These are phyloP conservation scores for Stachybotrys chartarum DNA, from an alignment of 2,329 filamentous ascomycete species.

Conservation along the genomic window DNA sequence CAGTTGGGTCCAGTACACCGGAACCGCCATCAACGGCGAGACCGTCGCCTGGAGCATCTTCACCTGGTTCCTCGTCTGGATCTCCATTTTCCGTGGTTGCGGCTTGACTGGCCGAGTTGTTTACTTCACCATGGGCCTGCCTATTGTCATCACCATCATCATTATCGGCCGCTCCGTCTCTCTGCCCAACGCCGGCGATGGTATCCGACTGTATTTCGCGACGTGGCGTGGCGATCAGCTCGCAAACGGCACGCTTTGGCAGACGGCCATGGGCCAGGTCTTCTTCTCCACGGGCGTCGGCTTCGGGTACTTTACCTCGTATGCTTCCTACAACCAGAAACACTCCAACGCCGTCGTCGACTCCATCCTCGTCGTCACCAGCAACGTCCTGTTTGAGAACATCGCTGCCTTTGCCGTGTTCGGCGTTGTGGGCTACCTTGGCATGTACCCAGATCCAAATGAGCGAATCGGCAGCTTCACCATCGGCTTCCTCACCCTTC, in stretches of 20 bases:
- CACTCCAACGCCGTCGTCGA: constrained; percentile 54
- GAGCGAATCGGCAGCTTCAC: constrained; percentile 45
- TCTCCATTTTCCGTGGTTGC: constrained; percentile 52
- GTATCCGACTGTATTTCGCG: constrained; percentile 39
- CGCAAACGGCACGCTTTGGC: constrained; percentile 45
- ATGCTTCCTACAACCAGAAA: constrained; percentile 50
- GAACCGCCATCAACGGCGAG: constrained; percentile 41
- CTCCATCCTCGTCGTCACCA: constrained; percentile 45
- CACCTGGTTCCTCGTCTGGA: constrained; percentile 52
- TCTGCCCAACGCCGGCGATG: constrained; percentile 44
- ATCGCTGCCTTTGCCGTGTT: constrained; percentile 42
- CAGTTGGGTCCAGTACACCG: constrained; percentile 39
- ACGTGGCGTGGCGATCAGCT: constrained; percentile 43
- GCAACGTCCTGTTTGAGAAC: constrained; percentile 51
- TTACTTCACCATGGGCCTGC: constrained; percentile 55
- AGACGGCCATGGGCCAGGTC: constrained; percentile 52
- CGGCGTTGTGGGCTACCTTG: constrained; percentile 45
- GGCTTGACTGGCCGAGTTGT: constrained; percentile 51
- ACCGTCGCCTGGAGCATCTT: constrained; percentile 52
- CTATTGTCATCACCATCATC: constrained; percentile 49
- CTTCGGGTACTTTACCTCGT: constrained; percentile 52
- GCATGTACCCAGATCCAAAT: constrained; percentile 25
- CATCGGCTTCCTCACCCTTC: constrained; percentile 51
- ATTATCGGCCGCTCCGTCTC: constrained; percentile 47
- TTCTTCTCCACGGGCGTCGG: constrained; percentile 54